A percentile compares a stretch with the other conserved stretches of the same genome.
phyloP scores from a whole-genome alignment of 2,329 filamentous ascomycete genomes.

The Alternaria brassicae region DNA sequence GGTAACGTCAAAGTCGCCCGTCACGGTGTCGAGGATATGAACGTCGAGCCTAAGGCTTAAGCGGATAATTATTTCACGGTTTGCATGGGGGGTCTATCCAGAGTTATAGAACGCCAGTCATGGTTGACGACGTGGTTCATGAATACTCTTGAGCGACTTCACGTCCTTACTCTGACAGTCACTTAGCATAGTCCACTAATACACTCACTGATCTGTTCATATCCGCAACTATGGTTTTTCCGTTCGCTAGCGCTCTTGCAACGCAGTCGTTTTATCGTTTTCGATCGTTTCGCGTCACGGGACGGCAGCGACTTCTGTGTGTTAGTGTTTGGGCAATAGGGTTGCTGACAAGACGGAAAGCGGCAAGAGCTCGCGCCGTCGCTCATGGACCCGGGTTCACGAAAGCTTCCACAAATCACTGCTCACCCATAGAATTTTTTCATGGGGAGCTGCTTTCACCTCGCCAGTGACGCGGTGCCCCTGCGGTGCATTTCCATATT shows the following conservation, averaged over 20 bases:
- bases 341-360: neutral
- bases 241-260: neutral
- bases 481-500: neutral
- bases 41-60: conserved; percentile 30
- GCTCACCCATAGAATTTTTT: neutral
- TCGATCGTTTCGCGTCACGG: too few relatives aligned
- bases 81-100: neutral
- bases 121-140: neutral
- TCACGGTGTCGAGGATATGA: conserved; percentile 19
- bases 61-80: neutral
- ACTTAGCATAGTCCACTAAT: conserved; percentile 9
- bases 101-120: neutral
- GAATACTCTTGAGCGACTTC: neutral
- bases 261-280: neutral
- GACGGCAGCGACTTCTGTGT: too few relatives aligned
- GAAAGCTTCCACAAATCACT: neutral
- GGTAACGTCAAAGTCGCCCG: conserved; percentile 42
- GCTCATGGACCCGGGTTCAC: neutral
- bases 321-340: neutral
- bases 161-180: neutral
- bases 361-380: neutral
- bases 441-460: accelerated
- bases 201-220: neutral
- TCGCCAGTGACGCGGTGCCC: neutral
- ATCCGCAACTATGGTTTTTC: neutral